A percentile compares a stretch with the other conserved stretches of the same genome.
Evolutionary conservation across 2,329 filamentous ascomycete species (phyloP).

Genomic region (Fonsecaea pedrosoi): DNA sequence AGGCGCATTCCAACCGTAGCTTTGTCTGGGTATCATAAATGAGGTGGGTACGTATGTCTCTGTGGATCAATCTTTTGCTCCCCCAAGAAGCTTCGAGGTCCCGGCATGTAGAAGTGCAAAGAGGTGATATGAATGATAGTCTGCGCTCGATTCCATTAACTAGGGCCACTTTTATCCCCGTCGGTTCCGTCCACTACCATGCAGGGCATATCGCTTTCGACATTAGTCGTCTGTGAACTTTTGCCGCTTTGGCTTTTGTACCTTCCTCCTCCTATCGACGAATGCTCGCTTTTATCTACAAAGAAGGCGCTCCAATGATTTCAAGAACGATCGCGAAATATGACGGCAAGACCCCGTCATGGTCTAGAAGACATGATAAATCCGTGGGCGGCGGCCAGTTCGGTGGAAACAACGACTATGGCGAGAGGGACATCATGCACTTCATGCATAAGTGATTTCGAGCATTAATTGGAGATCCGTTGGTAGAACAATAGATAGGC

Average conservation of each 20-base stretch:
- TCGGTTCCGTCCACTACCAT: conserved; percentile 17
- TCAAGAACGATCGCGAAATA: conserved; percentile 23
- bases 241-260: conserved; percentile 12
- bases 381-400: background rate
- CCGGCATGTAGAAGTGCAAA: background rate
- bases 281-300: conserved; percentile 29
- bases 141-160: conserved; percentile 11
- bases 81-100: background rate
- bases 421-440: background rate
- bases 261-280: conserved; percentile 1
- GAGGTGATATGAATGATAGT: conserved; percentile 7
- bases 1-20: conserved; percentile 2
- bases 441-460: background rate
- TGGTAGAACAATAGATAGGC: conserved; percentile 97
- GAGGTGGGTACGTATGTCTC: background rate
- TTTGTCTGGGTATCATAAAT: background rate
- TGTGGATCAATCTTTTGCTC: background rate
- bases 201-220: conserved; percentile 21
- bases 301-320: conserved; percentile 13
- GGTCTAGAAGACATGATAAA: conserved; percentile 12
- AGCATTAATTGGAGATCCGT: conserved; percentile 48
- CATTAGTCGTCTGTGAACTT: conserved; percentile 11
- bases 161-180: conserved; percentile 1
- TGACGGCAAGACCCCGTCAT: background rate
- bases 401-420: conserved; percentile 1